Evolutionary conservation across 2,329 filamentous ascomycete genomes (phyloP), one percentile per base, ranked within the genome.

Genomic region (Colletotrichum horii): DNA sequence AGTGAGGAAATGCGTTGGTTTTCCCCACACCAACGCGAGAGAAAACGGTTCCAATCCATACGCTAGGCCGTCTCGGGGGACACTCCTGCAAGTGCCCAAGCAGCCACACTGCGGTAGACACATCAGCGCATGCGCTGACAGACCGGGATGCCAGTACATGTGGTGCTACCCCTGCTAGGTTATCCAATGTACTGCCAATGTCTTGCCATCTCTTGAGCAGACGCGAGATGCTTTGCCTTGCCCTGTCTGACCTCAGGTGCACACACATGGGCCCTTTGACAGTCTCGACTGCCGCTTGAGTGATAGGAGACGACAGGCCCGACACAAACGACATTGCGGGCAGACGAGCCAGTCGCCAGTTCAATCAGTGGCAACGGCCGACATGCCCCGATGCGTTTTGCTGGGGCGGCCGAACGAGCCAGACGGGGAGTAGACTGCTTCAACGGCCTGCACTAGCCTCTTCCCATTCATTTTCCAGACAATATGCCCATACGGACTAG

Each of bases 1-100:
- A 67, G 62, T 64, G 43, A 72, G 69, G 55, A 73, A 73, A 75
- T 75, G 56, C 69, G 70, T 75, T 73, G 73, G 73, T 68, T 75
- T 67, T 73, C 64, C 58, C 73, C 64, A 75, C 73, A 75, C n/a
- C 32, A 48, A 60, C 56, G 73, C 34, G 34, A 75, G 64, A 75
- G 70, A 68, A 68, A 68, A 75, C 70, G 70, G 73, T 68, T 68
- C 58, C 28, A 52, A 65, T 24, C 66, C 43, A 71, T 26, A 52
- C 61, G 32, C 69, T 75, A 73, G 52, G 30, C 68, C 32, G 61
- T 66, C 55, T 75, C 61, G 52, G 70, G 38, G 61, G 55, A 32
- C 72, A 30, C 55, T 71, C 61, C 52, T 68, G 64, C 64, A 68
- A 67, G 69, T 75, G 56, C 61, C 62, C 32, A 67, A 66, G 48